Conservation (phyloP, 352 stramenopile genomes). For the Phytopythium mirpurense region DNA sequence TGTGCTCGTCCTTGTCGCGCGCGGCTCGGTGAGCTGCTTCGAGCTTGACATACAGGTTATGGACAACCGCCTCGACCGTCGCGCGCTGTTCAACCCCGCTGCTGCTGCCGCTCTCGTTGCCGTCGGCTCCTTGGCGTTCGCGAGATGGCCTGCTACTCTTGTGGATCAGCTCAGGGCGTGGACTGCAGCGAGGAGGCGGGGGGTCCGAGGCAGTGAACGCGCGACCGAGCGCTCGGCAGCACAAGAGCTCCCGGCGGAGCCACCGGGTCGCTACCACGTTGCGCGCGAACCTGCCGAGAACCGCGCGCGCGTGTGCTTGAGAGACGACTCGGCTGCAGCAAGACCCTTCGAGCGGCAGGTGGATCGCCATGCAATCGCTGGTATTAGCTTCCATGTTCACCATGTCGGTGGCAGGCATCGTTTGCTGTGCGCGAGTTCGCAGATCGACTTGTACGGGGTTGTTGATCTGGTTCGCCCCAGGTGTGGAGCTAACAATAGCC, state of each 20-base stretch:
- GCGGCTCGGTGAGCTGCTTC: constrained; percentile 6
- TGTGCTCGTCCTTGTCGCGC: constrained; percentile 11
- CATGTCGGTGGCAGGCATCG: no score
- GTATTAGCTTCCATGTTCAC: background rate
- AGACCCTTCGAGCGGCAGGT: background rate
- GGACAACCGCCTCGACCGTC: constrained; percentile 27
- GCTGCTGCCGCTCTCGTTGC: constrained; percentile 3
- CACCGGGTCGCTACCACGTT: constrained; percentile 10
- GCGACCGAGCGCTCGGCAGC: constrained; percentile 7
- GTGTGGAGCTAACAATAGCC: no score
- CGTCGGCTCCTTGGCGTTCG: constrained; percentile 1
- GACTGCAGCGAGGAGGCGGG: background rate
- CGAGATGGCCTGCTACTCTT: background rate
- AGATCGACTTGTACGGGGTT: no score
- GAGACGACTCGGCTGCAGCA: background rate
- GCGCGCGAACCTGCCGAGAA: constrained; percentile 17
- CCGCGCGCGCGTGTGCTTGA: background rate
- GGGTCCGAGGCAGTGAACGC: constrained; percentile 9
- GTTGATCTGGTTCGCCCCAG: no score
- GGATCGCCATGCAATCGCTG: background rate
- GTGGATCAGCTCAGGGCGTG: background rate
- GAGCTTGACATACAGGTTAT: constrained; percentile 21
- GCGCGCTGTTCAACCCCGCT: constrained; percentile 18
- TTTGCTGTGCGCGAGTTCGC: no score
- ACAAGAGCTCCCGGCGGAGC: constrained; percentile 9